Percentiles rank a stretch among this genome's conserved stretches.
Evolutionary conservation across 2,329 filamentous ascomycete species (phyloP).

Genomic region (Westerdykella sp.): DNA sequence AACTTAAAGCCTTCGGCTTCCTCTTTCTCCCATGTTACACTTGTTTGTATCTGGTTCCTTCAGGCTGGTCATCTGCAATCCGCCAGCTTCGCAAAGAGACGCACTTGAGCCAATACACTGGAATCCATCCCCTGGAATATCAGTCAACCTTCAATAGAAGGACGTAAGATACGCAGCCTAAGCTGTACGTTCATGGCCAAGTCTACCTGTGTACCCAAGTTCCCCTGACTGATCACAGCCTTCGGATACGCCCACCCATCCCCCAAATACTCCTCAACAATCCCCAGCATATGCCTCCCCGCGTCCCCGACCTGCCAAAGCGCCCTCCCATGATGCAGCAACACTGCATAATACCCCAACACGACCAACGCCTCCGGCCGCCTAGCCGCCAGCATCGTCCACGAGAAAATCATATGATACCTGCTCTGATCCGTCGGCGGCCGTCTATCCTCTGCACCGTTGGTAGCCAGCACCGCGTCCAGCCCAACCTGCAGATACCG

Average conservation of each 20-base stretch:
- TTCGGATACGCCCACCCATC: conserved; percentile 7
- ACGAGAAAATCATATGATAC: conserved; percentile 29
- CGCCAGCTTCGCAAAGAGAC: too few species aligned
- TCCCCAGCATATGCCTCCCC: conserved; percentile 11
- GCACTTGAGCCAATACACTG: too few species aligned
- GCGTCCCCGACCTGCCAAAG: conserved; percentile 19
- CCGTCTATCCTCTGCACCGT: neutral
- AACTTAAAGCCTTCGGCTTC: too few species aligned
- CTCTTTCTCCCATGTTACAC: too few species aligned
- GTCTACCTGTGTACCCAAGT: too few species aligned
- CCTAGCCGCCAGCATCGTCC: conserved; percentile 33
- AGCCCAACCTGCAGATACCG: conserved; percentile 17
- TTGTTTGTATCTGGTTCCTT: too few species aligned
- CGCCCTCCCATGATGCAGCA: conserved; percentile 37
- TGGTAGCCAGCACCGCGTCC: conserved; percentile 11
- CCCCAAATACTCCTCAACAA: conserved; percentile 50
- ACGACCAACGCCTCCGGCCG: conserved; percentile 44
- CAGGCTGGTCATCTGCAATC: too few species aligned
- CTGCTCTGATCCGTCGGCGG: neutral
- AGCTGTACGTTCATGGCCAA: too few species aligned
- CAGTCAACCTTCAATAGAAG: too few species aligned
- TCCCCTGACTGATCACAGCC: neutral
- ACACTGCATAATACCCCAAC: conserved; percentile 46
- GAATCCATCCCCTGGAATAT: too few species aligned
- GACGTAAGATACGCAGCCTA: too few species aligned